A percentile compares a stretch with the other conserved stretches of the same genome.
Evolutionary conservation across 169 alveolate genomes (phyloP).

Genomic region (Perkinsus marinus): DNA sequence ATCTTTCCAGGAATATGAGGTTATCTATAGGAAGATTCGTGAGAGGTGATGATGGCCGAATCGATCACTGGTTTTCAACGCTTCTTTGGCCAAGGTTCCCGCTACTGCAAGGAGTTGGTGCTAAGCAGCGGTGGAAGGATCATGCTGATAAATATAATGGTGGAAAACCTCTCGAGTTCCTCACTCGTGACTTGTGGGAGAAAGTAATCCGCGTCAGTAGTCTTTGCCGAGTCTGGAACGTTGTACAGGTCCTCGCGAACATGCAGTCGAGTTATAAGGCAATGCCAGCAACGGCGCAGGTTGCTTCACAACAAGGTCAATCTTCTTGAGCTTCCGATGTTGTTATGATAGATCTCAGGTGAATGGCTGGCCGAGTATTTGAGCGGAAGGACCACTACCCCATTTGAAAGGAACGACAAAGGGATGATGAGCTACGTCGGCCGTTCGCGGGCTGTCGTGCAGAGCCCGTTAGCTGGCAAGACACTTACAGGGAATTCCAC

Average conservation of each 20-base stretch:
- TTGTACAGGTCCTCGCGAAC: neutral
- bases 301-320: neutral
- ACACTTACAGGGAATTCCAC: neutral
- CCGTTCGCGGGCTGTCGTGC: neutral
- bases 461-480: neutral
- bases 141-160: neutral
- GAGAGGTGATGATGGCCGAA: neutral
- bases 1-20: neutral
- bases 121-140: neutral
- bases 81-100: neutral
- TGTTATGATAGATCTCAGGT: neutral
- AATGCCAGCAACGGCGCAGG: neutral
- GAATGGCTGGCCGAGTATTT: neutral
- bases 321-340: neutral
- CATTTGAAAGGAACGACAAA: neutral
- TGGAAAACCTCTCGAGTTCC: neutral
- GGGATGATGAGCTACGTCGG: neutral
- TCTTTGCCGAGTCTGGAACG: neutral
- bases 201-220: neutral
- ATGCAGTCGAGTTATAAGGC: neutral
- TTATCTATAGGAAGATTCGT: neutral
- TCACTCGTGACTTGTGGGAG: neutral
- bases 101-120: neutral
- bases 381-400: neutral
- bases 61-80: neutral